Evolutionary conservation across 495 filamentous ascomycete species (phyloP), one percentile per base, ranked within the genome.

Genomic region (Corynascus novoguineensis): DNA sequence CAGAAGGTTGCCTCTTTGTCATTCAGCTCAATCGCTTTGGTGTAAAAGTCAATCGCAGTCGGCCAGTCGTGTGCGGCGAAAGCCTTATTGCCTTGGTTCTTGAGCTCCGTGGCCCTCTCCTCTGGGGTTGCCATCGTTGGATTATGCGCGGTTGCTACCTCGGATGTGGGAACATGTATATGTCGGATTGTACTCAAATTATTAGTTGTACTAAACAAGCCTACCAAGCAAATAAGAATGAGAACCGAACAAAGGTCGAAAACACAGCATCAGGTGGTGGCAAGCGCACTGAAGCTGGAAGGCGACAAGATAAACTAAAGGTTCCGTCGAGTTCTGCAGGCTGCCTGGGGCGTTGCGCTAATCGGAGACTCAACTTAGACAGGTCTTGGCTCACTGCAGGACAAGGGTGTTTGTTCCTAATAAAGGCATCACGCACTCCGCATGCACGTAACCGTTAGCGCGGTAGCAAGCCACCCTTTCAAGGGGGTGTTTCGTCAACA

Each of bases 11-110:
- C 87, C 57, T 96, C 87, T 61, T 86, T 79, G 68, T 86, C 84
- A 70, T 95, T 87, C 62, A 86, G 72, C 56, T 89, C 88, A 63
- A 99, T 97, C 32, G 93, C 93, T 72, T 92, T 82, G 50, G 83
- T 86, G 72, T 99, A 99, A 60, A 85, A 86, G 22, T 92, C 86
- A 32, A 96, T 79, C 3, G 93, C 93, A 22, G 77, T 78, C 27
- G 81, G 77, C 92, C 93, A 99, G 72, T 97, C 86, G 65, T 95
- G 90, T 19, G 81, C 72, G 22, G 85, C 84, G 72, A 97, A 96
- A 38, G 90, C 91, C 65, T 90, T 86, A 75, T 99, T 99, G 56
- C 93, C 93, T 70, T 95, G 83, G 72, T 90, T 83, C 79, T 99
- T 99, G 58, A 95, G 75, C 62, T 84, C 86, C 57, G 82, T 79